Conservation (phyloP, 2,329 filamentous ascomycete species). For the Stachybotrys chartarum region DNA sequence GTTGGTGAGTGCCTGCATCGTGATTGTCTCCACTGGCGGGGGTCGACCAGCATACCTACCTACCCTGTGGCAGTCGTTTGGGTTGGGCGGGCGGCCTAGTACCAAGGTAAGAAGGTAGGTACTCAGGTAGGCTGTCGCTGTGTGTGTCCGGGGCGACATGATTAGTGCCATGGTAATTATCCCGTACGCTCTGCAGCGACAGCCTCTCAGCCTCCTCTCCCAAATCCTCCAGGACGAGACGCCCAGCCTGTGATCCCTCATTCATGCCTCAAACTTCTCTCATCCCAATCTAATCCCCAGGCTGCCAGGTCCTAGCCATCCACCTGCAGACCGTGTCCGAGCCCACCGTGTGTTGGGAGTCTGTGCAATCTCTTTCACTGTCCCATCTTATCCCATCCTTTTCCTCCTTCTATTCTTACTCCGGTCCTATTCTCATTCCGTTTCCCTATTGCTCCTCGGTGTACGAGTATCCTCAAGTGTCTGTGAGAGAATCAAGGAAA, state of each 20-base stretch:
- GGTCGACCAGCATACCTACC: too few relatives aligned
- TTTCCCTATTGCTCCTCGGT: background rate
- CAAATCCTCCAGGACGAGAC: background rate
- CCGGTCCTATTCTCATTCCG: too few relatives aligned
- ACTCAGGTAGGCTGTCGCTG: background rate
- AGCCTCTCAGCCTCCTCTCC: background rate
- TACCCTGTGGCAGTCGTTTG: too few relatives aligned
- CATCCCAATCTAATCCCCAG: background rate
- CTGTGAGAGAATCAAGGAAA: slow-evolving; percentile 5
- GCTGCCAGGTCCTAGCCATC: background rate
- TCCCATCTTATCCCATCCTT: background rate
- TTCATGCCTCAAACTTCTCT: background rate
- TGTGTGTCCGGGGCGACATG: background rate
- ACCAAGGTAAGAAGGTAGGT: background rate
- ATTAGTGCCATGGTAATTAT: background rate
- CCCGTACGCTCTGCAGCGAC: background rate
- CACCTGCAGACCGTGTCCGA: background rate
- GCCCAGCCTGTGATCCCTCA: background rate
- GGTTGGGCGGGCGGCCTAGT: too few relatives aligned
- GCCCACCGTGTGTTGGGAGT: background rate
- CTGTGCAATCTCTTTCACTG: background rate
- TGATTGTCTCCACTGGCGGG: too few relatives aligned
- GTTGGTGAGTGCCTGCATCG: too few relatives aligned
- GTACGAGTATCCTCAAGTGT: background rate
- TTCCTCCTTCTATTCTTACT: background rate